These are phyloP conservation scores for Polyrhizophydium stewartii DNA, from an alignment of 371 early-diverging fungal genomes.

Conservation along the genomic window DNA sequence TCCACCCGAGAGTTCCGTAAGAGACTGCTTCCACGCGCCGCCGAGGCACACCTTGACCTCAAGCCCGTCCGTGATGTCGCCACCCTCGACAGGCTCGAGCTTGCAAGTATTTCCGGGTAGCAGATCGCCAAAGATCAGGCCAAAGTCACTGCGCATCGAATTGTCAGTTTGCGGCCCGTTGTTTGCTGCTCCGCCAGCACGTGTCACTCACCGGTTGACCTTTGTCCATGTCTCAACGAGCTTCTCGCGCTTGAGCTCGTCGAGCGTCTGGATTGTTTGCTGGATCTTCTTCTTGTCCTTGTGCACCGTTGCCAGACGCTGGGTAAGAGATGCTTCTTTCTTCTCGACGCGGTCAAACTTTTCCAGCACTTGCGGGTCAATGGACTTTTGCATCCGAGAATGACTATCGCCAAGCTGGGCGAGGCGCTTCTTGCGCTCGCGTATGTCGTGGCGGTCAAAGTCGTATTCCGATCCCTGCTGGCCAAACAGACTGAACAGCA, in stretches of 20 bases:
- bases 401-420: conserved; percentile 68
- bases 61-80: conserved; percentile 79
- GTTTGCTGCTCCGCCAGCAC: neutral
- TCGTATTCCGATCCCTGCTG: conserved; percentile 74
- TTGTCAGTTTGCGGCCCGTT: neutral
- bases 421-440: conserved; percentile 64
- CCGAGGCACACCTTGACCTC: conserved; percentile 96
- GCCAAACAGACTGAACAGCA: conserved; percentile 70
- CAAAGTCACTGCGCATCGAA: conserved; percentile 73
- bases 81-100: conserved; percentile 78
- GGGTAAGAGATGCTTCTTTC: conserved; percentile 75
- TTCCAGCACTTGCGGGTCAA: conserved; percentile 93
- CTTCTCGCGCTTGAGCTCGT: conserved; percentile 86
- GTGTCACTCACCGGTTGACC: conserved; percentile 73
- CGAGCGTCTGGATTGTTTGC: conserved; percentile 84
- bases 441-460: conserved; percentile 65
- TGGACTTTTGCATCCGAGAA: conserved; percentile 75
- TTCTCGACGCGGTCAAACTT: conserved; percentile 92
- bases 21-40: conserved; percentile 95
- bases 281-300: conserved; percentile 94
- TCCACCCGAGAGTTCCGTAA: conserved; percentile 98
- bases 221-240: conserved; percentile 84
- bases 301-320: conserved; percentile 84
- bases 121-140: conserved; percentile 90
- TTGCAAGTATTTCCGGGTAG: conserved; percentile 89